Evolutionary conservation across 257 asterid genomes (phyloP).

Genomic region (Solanum stenotomum): DNA sequence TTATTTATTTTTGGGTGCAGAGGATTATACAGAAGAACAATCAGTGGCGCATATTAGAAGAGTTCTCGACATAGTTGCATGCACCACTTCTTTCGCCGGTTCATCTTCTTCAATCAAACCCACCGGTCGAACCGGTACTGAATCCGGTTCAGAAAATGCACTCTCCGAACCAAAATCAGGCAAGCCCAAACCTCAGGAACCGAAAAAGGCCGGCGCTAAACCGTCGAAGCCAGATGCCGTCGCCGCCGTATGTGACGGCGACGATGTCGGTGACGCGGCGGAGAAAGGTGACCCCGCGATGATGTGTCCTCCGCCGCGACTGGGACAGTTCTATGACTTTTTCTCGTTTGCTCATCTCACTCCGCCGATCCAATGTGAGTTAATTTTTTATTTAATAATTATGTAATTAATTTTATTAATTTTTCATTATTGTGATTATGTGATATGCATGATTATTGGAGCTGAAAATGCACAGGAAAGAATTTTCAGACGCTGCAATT

Average conservation of each 20-base stretch:
- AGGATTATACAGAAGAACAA: constrained; percentile 63
- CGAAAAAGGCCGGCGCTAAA: constrained; percentile 27
- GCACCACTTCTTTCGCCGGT: constrained; percentile 84
- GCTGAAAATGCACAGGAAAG: no score
- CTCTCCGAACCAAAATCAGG: constrained; percentile 8
- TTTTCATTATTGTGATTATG: background rate
- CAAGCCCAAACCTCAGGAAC: constrained; percentile 26
- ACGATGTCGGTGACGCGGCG: constrained; percentile 21
- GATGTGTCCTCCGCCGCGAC: constrained; percentile 78
- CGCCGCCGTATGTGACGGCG: background rate
- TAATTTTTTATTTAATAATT: background rate
- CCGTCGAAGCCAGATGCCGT: constrained; percentile 19
- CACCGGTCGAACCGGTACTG: constrained; percentile 26
- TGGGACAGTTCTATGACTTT: constrained; percentile 76
- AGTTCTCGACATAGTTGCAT: constrained; percentile 86
- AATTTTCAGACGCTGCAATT: no score
- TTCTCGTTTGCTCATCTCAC: constrained; percentile 76
- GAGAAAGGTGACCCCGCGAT: constrained; percentile 37
- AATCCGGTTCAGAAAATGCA: constrained; percentile 24
- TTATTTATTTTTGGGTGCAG: constrained; percentile 15
- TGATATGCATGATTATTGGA: background rate
- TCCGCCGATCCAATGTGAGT: constrained; percentile 81
- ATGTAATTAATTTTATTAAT: background rate
- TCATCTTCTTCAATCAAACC: constrained; percentile 40
- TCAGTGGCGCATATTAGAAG: constrained; percentile 84